Percentiles rank a stretch among this genome's conserved stretches.
Evolutionary conservation across 1,139 yeast genomes (phyloP).

Genomic region (Insectozyma bohioensis): DNA sequence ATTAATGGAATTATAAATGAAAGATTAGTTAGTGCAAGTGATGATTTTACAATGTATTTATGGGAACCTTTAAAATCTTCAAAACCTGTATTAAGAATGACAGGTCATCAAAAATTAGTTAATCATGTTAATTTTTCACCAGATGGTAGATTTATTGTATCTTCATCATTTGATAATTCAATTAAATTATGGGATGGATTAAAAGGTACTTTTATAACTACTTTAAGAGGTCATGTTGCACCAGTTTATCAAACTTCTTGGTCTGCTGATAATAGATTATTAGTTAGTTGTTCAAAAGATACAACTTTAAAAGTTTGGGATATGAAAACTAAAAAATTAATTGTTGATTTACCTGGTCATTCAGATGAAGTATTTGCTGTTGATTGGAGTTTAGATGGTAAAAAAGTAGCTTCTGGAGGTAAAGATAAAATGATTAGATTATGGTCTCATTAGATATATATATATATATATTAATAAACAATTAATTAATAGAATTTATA

Average conservation of each 20-base stretch:
- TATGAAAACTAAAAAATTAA: conserved; percentile 75
- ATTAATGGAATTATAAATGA: conserved; percentile 69
- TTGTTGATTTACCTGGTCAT: conserved; percentile 93
- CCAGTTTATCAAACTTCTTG: conserved; percentile 98
- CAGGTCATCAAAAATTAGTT: conserved; percentile 96
- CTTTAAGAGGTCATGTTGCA: conserved; percentile 96
- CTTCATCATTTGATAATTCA: conserved; percentile 94
- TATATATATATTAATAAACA: too few species aligned
- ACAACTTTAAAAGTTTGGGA: conserved; percentile 98
- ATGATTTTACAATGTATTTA: conserved; percentile 95
- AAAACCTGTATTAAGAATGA: conserved; percentile 89
- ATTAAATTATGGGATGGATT: conserved; percentile 95
- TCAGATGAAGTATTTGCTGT: conserved; percentile 95
- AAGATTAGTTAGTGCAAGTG: conserved; percentile 91
- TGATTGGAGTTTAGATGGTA: conserved; percentile 97
- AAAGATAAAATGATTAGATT: conserved; percentile 91
- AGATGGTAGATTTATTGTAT: conserved; percentile 86
- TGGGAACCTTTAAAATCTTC: conserved; percentile 87
- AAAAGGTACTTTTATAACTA: conserved; percentile 84
- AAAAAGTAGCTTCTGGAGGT: conserved; percentile 92
- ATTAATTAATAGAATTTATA: too few species aligned
- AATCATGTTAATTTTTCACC: conserved; percentile 97
- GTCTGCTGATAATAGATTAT: conserved; percentile 90
- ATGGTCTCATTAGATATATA: conserved; percentile 92
- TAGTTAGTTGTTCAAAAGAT: conserved; percentile 94